Evolutionary conservation across 495 filamentous ascomycete genomes (phyloP).

Genomic region (Aspergillus homomorphus): DNA sequence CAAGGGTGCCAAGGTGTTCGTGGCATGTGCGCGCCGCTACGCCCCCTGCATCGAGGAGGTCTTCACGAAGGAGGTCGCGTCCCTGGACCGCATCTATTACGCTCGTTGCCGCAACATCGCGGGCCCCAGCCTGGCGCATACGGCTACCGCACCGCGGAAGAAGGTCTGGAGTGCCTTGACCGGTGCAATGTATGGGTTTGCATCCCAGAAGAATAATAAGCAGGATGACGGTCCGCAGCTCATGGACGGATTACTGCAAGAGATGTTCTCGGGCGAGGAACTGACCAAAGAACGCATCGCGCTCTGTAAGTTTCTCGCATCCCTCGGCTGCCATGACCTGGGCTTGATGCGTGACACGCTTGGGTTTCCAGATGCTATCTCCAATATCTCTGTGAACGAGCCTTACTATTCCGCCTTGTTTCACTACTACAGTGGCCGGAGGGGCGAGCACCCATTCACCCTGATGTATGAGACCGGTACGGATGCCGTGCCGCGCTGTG

Average conservation of each 20-base stretch:
- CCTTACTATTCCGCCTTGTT: slow-evolving; percentile 50
- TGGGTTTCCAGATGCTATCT: slow-evolving; percentile 43
- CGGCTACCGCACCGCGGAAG: slow-evolving; percentile 27
- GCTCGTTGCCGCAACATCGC: slow-evolving; percentile 54
- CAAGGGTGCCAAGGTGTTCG: slow-evolving; percentile 43
- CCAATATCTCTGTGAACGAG: slow-evolving; percentile 41
- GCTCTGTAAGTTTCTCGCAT: slow-evolving; percentile 44
- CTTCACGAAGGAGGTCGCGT: slow-evolving; percentile 45
- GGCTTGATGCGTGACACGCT: slow-evolving; percentile 54
- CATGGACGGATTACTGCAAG: slow-evolving; percentile 24
- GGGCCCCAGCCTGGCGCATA: slow-evolving; percentile 32
- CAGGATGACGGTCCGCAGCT: neutral
- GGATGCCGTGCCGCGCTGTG: slow-evolving; percentile 51
- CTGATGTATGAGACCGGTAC: slow-evolving; percentile 56
- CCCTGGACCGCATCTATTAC: slow-evolving; percentile 47
- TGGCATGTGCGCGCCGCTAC: slow-evolving; percentile 55
- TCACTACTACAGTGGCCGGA: slow-evolving; percentile 31
- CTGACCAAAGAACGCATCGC: slow-evolving; percentile 31
- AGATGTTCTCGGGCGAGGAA: slow-evolving; percentile 33
- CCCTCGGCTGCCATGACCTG: slow-evolving; percentile 54
- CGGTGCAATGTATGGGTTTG: neutral
- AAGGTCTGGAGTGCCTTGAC: neutral
- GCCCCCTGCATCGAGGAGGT: slow-evolving; percentile 49
- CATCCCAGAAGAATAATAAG: neutral
- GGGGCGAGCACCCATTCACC: slow-evolving; percentile 37